Percentiles rank a stretch among this genome's conserved stretches.
Conservation (phyloP, 495 filamentous ascomycete genomes). For the Hypoxylon lenormandii region DNA sequence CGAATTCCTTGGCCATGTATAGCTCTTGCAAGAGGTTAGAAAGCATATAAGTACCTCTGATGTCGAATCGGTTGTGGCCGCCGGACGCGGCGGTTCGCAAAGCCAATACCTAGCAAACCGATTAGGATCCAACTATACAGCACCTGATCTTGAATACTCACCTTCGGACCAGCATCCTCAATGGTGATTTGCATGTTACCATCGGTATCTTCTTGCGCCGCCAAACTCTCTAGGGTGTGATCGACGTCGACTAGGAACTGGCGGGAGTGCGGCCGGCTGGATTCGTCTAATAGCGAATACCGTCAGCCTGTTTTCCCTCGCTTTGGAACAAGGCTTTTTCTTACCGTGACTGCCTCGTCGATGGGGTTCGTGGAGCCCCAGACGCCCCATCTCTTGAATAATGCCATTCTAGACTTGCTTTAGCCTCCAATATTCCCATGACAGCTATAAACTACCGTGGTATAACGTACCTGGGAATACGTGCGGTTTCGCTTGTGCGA, state of each 20-base stretch:
- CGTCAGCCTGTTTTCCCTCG: conserved; percentile 4
- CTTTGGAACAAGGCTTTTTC: conserved; percentile 16
- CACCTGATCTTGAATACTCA: conserved; percentile 52
- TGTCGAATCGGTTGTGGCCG: conserved; percentile 82
- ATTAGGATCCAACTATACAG: conserved; percentile 10
- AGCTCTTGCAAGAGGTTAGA: conserved; percentile 95
- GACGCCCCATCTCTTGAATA: conserved; percentile 58
- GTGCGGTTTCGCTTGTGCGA: conserved; percentile 60
- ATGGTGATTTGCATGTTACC: conserved; percentile 94
- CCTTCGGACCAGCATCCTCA: conserved; percentile 94
- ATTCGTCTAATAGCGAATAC: conserved; percentile 54
- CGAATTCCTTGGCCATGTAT: conserved; percentile 85
- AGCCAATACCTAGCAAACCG: conserved; percentile 69
- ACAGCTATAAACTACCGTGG: neutral
- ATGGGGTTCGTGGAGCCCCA: conserved; percentile 59
- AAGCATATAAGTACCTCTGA: conserved; percentile 94
- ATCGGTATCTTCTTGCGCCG: conserved; percentile 88
- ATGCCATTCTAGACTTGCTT: conserved; percentile 57
- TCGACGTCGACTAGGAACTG: conserved; percentile 84
- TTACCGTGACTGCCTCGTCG: conserved; percentile 64
- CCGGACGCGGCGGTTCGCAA: conserved; percentile 87
- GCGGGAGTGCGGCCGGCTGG: conserved; percentile 64
- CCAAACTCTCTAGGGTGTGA: conserved; percentile 74
- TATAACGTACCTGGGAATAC: conserved; percentile 59
- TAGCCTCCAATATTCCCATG: conserved; percentile 22